A percentile compares a stretch with the other conserved stretches of the same genome.
These are phyloP conservation scores for Suhomyces emberorum DNA, from an alignment of 805 yeast species.

Conservation along the genomic window DNA sequence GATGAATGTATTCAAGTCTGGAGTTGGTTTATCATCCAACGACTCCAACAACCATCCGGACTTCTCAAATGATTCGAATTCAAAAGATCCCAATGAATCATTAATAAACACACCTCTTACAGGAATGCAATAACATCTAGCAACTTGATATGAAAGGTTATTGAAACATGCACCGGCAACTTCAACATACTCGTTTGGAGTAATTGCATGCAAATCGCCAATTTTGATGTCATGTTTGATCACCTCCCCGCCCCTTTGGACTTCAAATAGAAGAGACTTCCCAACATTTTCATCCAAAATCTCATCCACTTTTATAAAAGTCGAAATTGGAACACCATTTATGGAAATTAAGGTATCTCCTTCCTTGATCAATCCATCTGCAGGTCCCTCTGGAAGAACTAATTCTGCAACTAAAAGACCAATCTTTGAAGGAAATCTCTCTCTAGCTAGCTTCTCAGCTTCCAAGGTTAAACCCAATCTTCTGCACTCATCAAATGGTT, in stretches of 20 bases:
- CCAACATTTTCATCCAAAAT: slow-evolving; percentile 74
- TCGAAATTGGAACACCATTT: slow-evolving; percentile 58
- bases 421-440: slow-evolving; percentile 64
- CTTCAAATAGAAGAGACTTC: slow-evolving; percentile 36
- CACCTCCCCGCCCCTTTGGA: slow-evolving; percentile 71
- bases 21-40: slow-evolving; percentile 69
- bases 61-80: slow-evolving; percentile 52
- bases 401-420: slow-evolving; percentile 84
- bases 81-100: slow-evolving; percentile 76
- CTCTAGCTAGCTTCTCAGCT: slow-evolving; percentile 68
- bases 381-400: slow-evolving; percentile 83
- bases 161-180: slow-evolving; percentile 88
- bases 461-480: slow-evolving; percentile 78
- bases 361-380: slow-evolving; percentile 66
- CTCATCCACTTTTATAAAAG: slow-evolving; percentile 79
- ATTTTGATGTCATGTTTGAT: slow-evolving; percentile 50
- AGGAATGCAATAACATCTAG: slow-evolving; percentile 79
- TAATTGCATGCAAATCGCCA: slow-evolving; percentile 74
- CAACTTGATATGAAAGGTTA: slow-evolving; percentile 83
- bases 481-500: slow-evolving; percentile 87
- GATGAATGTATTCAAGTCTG: slow-evolving; percentile 71
- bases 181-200: slow-evolving; percentile 77
- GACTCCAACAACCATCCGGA: slow-evolving; percentile 81
- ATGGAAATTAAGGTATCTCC: slow-evolving; percentile 82
- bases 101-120: slow-evolving; percentile 80